Percentiles rank a stretch among this genome's conserved stretches.
Evolutionary conservation across 352 stramenopile species (phyloP).

Genomic region (Globisporangium nodosum): DNA sequence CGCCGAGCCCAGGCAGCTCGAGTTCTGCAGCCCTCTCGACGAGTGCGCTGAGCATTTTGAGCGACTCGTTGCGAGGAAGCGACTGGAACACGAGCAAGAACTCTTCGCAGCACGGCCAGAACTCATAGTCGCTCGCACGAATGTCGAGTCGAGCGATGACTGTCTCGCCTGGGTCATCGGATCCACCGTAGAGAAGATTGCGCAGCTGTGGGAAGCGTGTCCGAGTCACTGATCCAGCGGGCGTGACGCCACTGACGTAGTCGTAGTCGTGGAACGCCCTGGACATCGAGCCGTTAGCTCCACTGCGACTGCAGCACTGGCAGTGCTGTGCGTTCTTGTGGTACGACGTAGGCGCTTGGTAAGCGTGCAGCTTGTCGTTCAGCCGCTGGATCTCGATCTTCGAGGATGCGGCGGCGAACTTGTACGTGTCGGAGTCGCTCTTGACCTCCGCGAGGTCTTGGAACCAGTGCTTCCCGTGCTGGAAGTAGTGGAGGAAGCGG

Average conservation of each 20-base stretch:
- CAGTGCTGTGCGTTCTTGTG: slow-evolving; percentile 13
- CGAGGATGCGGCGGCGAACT: slow-evolving; percentile 12
- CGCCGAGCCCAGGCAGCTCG: slow-evolving; percentile 28
- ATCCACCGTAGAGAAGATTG: slow-evolving; percentile 17
- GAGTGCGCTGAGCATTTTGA: slow-evolving; percentile 28
- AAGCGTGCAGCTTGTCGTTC: slow-evolving; percentile 35
- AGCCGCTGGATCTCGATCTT: slow-evolving; percentile 36
- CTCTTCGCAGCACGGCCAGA: slow-evolving; percentile 36
- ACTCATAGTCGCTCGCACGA: slow-evolving; percentile 31
- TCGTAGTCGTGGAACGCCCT: neutral
- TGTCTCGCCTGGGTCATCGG: slow-evolving; percentile 1
- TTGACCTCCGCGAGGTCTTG: slow-evolving; percentile 28
- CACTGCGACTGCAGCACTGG: neutral
- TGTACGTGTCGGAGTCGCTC: slow-evolving; percentile 15
- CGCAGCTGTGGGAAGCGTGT: slow-evolving; percentile 21
- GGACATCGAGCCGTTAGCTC: neutral
- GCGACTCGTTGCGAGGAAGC: slow-evolving; percentile 27
- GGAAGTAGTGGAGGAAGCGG: slow-evolving; percentile 37
- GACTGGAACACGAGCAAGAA: slow-evolving; percentile 42
- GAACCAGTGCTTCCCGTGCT: slow-evolving; percentile 45
- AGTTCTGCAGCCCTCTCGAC: slow-evolving; percentile 34
- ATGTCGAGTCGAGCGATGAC: slow-evolving; percentile 18
- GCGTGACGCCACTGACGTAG: neutral
- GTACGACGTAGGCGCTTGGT: slow-evolving; percentile 18
- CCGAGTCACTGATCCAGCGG: neutral